Conservation (phyloP, 805 yeast genomes). For the Maudiozyma serrabonitensis region DNA sequence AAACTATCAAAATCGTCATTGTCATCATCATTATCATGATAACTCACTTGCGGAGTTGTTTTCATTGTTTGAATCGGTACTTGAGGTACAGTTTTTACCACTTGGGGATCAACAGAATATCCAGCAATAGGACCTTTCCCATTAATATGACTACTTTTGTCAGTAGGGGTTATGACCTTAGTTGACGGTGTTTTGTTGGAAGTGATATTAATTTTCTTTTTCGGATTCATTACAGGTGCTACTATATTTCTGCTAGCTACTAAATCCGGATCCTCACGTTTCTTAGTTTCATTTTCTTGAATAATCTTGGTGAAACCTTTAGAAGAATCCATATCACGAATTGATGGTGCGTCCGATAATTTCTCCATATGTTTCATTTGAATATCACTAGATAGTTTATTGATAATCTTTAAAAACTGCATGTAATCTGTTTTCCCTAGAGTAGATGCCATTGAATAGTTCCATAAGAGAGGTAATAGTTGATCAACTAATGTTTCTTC, state of each 20-base stretch:
- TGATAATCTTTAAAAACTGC: constrained; percentile 32
- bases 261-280: constrained; percentile 17
- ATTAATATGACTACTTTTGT: neutral
- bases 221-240: constrained; percentile 23
- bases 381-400: constrained; percentile 34
- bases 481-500: constrained; percentile 42
- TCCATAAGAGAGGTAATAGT: constrained; percentile 45
- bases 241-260: constrained; percentile 16
- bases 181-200: neutral
- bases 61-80: too few relatives aligned
- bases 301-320: constrained; percentile 22
- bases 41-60: neutral
- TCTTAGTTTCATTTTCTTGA: constrained; percentile 11
- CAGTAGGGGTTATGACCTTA: neutral
- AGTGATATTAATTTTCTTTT: constrained; percentile 4
- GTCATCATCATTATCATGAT: neutral
- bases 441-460: constrained; percentile 38
- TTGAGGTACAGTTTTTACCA: too few relatives aligned
- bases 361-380: constrained; percentile 35
- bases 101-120: too few relatives aligned
- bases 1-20: constrained; percentile 27
- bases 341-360: constrained; percentile 15
- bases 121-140: neutral
- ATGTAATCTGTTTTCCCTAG: constrained; percentile 36
- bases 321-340: constrained; percentile 13